Base-by-base conservation (phyloP, 1,139 yeast genomes). In the Trichomonascaceae sp. region DNA sequence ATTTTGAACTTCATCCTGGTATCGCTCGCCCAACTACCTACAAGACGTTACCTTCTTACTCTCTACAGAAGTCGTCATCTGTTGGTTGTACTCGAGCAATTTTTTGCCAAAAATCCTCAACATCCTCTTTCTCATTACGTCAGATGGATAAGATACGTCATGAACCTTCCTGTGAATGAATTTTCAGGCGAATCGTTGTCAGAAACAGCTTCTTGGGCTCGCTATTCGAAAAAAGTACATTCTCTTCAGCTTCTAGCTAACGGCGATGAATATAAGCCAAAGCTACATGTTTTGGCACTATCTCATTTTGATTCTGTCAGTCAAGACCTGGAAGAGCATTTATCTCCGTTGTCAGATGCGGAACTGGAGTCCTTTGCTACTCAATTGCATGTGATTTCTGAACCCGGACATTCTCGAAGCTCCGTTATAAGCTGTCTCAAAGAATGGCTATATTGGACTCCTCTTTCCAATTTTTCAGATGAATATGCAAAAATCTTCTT, bases 111-210 rank as follows among this genome's bases (percentile, higher is more conserved):
- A 2, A 15, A 15, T 9, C 13, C 43, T 7, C 17, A 53, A 27
- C 30, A 55, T 47, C 41, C 19, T 27, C 52, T 57, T 43, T 27
- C 53, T 15, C 19, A 47, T 9, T 55, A 55, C 43, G 50, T 61
- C 18, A 60, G 63, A 1, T 44, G 66, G 6, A 56, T 75, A 2
- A 60, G 63, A 12, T 63, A 68, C 47, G 70, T 65, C 48, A 50
- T 73, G 2, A 59, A 68, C 49, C 75, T 71, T 57, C 80, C 81
- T 1, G 63, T 78, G 15, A 71, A 77, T 58, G 81, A 77, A 52
- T 70, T 74, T 52, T 61, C 73, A 0, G 80, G 81, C 12, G 63
- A 59, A 20, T 54, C 63, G 10, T 55, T 69, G n/a, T 36, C 62
- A 1, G 53, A 58, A 9, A 60, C 59, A 5, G 60, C 61, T 22